These are phyloP conservation scores for Nakazawaea holstii DNA, from an alignment of 805 yeast species.

Conservation along the genomic window DNA sequence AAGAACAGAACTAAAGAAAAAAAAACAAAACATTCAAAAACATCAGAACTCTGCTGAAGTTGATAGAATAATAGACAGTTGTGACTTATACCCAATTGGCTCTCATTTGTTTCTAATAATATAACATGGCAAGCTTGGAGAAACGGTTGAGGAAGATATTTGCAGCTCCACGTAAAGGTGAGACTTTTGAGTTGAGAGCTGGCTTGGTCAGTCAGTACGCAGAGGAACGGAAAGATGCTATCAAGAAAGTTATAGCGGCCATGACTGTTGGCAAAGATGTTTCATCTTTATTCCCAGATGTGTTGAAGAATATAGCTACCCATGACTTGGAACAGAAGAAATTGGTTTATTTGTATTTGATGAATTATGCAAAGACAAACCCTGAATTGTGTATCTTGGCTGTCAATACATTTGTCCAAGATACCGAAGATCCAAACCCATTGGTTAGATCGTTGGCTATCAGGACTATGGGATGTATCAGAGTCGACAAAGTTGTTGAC, in stretches of 20 bases:
- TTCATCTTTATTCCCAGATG: slow-evolving; percentile 90
- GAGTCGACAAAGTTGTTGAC: slow-evolving; percentile 93
- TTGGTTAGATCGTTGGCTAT: slow-evolving; percentile 93
- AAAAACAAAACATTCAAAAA: background rate
- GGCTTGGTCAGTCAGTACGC: slow-evolving; percentile 95
- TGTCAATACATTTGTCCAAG: slow-evolving; percentile 93
- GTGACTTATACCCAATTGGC: too few relatives aligned
- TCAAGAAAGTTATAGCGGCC: slow-evolving; percentile 93
- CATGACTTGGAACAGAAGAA: slow-evolving; percentile 96
- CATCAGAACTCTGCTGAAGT: too few relatives aligned
- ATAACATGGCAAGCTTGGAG: slow-evolving; percentile 23
- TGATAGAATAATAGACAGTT: too few relatives aligned
- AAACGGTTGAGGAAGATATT: slow-evolving; percentile 36
- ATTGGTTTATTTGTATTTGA: slow-evolving; percentile 85
- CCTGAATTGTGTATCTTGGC: slow-evolving; percentile 96
- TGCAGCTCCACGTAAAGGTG: slow-evolving; percentile 49
- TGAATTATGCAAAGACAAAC: slow-evolving; percentile 95
- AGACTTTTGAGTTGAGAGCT: slow-evolving; percentile 82
- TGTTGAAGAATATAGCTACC: slow-evolving; percentile 92
- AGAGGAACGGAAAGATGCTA: slow-evolving; percentile 91
- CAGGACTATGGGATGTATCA: slow-evolving; percentile 96
- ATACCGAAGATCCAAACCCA: slow-evolving; percentile 95
- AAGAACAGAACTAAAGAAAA: background rate
- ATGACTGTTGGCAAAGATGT: slow-evolving; percentile 99
- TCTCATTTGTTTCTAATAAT: background rate